Evolutionary conservation across 371 early-diverging fungal species (phyloP), one percentile per base, ranked within the genome.

Genomic region (Rhizopus delemar): DNA sequence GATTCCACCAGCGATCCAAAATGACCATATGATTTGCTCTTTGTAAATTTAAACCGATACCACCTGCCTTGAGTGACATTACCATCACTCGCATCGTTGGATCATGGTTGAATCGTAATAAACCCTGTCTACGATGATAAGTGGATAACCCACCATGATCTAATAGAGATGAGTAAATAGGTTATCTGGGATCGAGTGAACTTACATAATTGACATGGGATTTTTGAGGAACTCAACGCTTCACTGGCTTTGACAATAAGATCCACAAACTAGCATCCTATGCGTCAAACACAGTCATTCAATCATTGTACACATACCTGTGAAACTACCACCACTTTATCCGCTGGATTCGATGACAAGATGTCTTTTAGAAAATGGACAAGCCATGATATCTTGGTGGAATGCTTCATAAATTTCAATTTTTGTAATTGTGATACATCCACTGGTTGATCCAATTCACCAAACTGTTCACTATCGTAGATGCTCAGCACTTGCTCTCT

Each of bases 1-100:
- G 77, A 57, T 77, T 77, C 77, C 77, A 77, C 77, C 77, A 77
- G 53, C 77, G 46, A 41, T 77, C 77, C 29, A 77, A 45, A 55
- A 77, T 70, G 36, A 77, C 70, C 77, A 77, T 77, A 32, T 77
- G 74, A 51, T 77, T 77, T 9, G 77, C 77, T 48, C 70, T 56
- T 48, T 77, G 77, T 11, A 77, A 45, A 53, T 77, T 77, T 28
- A 77, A 51, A 4, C 77, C 77, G 13, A 72, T 68, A 36, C 77
- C 77, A 53, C 77, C 77, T 8, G 77, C 77, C 39, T 77, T 77
- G 28, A 77, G 51, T 8, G 77, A 72, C 56, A 77, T 65, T n/a
- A 74, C 50, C 56, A 77, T 62, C 8, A 77, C 66, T 45, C 74
- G 39, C 8, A 58, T 49, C 22, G 63, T 62, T 29, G 58, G 51